A percentile compares a stretch with the other conserved stretches of the same genome.
phyloP scores from a whole-genome alignment of 108 stramenopile species.

The Seminavis robusta region DNA sequence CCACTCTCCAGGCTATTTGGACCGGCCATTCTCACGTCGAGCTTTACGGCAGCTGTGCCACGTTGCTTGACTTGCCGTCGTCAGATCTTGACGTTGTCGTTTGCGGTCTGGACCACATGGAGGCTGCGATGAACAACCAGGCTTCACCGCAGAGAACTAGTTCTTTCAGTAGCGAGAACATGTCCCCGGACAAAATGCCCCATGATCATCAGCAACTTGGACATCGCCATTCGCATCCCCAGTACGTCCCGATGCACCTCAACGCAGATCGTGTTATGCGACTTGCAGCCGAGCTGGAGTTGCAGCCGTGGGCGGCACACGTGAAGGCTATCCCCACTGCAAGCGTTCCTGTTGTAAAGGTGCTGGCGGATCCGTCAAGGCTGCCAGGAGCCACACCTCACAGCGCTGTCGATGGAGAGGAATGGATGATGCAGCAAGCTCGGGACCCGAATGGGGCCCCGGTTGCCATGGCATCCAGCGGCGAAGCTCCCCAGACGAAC shows the following conservation, averaged over 20 bases:
- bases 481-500: neutral
- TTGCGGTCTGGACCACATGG: constrained; percentile 50
- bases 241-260: constrained; percentile 22
- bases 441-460: too few relatives aligned
- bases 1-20: constrained; percentile 63
- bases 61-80: constrained; percentile 79
- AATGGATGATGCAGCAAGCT: constrained; percentile 18
- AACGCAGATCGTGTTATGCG: constrained; percentile 73
- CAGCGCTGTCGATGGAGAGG: constrained; percentile 13
- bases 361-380: constrained; percentile 80
- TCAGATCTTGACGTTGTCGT: constrained; percentile 90
- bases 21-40: constrained; percentile 62
- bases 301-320: constrained; percentile 85
- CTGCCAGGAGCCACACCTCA: constrained; percentile 45
- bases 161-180: neutral
- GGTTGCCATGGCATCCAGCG: neutral
- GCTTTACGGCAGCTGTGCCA: constrained; percentile 88
- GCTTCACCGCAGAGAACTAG: neutral
- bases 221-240: neutral
- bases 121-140: neutral
- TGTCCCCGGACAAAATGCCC: neutral
- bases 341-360: constrained; percentile 83
- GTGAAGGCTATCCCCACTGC: constrained; percentile 89
- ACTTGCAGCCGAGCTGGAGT: constrained; percentile 78
- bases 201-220: neutral